Evolutionary conservation across 495 filamentous ascomycete genomes (phyloP).

Genomic region (Annulohypoxylon maeteangense): DNA sequence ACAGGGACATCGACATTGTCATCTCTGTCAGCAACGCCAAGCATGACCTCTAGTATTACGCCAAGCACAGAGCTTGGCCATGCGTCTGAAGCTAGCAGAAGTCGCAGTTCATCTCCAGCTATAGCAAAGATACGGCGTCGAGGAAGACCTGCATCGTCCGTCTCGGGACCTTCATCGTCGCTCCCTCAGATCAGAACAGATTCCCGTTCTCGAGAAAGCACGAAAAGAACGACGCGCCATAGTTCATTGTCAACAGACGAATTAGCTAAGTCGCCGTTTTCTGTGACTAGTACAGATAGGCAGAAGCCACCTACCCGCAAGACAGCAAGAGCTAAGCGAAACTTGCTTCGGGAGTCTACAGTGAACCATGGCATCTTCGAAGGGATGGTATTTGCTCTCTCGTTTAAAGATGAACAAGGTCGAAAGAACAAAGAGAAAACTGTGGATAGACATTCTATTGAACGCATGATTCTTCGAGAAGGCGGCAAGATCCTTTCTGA

Average conservation of each 20-base stretch:
- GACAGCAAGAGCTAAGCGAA: slow-evolving; percentile 19
- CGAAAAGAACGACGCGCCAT: slow-evolving; percentile 30
- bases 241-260: slow-evolving; percentile 56
- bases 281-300: slow-evolving; percentile 16
- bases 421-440: slow-evolving; percentile 64
- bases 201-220: slow-evolving; percentile 37
- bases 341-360: slow-evolving; percentile 37
- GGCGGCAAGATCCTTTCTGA: slow-evolving; percentile 78
- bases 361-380: slow-evolving; percentile 63
- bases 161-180: slow-evolving; percentile 26
- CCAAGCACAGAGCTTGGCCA: slow-evolving; percentile 38
- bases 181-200: slow-evolving; percentile 42
- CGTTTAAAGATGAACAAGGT: slow-evolving; percentile 65
- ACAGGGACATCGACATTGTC: slow-evolving; percentile 48
- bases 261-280: slow-evolving; percentile 46
- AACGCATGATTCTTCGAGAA: slow-evolving; percentile 61
- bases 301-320: slow-evolving; percentile 27
- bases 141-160: slow-evolving; percentile 27
- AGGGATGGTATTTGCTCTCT: slow-evolving; percentile 84
- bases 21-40: slow-evolving; percentile 51
- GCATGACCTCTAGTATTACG: slow-evolving; percentile 45
- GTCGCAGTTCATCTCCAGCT: slow-evolving; percentile 49
- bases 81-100: slow-evolving; percentile 7
- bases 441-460: slow-evolving; percentile 58
- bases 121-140: slow-evolving; percentile 43